Conservation (phyloP, 352 stramenopile species). For the Phytophthora parvispora region DNA sequence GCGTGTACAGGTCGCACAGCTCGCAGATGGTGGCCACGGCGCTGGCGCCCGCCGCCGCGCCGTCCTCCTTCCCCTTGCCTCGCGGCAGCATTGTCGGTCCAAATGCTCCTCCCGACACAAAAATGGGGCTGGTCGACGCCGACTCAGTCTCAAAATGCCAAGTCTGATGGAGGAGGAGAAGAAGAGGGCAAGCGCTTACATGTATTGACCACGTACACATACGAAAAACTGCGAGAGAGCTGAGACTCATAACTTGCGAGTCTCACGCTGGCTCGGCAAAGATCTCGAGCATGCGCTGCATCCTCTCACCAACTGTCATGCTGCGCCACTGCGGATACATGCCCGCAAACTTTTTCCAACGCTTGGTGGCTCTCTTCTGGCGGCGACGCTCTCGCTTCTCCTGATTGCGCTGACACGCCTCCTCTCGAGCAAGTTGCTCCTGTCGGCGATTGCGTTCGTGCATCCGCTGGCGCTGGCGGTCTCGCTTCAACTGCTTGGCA, state of each 20-base stretch:
- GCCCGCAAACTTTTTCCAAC: background rate
- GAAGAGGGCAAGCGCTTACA: background rate
- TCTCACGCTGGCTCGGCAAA: background rate
- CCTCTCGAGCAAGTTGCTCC: background rate
- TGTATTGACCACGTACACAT: background rate
- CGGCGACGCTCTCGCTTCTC: background rate
- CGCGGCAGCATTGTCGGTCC: slow-evolving; percentile 24
- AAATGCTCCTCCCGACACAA: slow-evolving; percentile 3
- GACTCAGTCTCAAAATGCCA: too few species aligned
- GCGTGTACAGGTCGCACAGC: slow-evolving; percentile 77
- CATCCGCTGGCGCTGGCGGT: background rate
- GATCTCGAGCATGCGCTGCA: background rate
- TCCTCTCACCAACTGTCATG: background rate
- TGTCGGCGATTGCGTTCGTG: background rate
- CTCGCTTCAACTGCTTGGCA: background rate
- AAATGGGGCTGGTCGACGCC: background rate
- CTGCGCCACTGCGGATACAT: background rate
- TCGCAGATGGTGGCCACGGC: slow-evolving; percentile 50
- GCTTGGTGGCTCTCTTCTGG: background rate
- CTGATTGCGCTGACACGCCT: background rate
- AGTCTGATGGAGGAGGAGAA: too few species aligned
- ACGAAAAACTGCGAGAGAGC: background rate
- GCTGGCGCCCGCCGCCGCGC: slow-evolving; percentile 11
- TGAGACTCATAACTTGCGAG: too few species aligned
- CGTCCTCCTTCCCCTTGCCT: slow-evolving; percentile 42